Base-by-base conservation (phyloP, 2,329 filamentous ascomycete genomes). In the Aspergillus latus region DNA sequence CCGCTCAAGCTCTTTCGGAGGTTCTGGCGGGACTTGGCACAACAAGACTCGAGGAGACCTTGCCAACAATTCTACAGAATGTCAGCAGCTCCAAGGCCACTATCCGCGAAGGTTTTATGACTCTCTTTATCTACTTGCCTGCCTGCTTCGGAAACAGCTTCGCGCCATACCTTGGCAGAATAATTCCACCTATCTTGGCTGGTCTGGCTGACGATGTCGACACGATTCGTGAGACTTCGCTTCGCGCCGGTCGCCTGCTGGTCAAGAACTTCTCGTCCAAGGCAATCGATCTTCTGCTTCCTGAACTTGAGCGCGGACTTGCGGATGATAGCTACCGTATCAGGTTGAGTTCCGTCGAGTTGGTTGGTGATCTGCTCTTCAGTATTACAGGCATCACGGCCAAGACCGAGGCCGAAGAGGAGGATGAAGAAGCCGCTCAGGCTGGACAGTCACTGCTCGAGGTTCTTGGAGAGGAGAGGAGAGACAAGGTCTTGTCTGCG, bases 61-160 rank as follows among this genome's bases (percentile, higher is more conserved):
- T 99, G 45, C 95, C 94, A 39, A 97, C 93, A 10, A 96, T 99
- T 65, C 78, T 99, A 40, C 93, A 97, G 68, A 99, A 99, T 68
- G 93, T 96, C 63, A 87, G 91, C 64, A 97, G 93, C 67, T 85
- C 88, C 64, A 97, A 96, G 75, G 73, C 94, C 15, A 86, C 92
- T 53, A 91, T 99, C 62, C 87, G 94, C 66, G 94, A 99, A 80
- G 94, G 94, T 45, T 99, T 99, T 79, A 99, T 99, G 94, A 97
- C 94, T 6, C 83, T 99, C 40, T 99, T 99, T 77, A 97, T 99
- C 64, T 99, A 97, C 83, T 85, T 99, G 78, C 94, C 94, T 10
- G 94, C 96, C 52, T 99, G 94, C 77, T 99, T 99, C 68, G 94
- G 94, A 68, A 99, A 99, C 82, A 96, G 92, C 74, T 99, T 99